Base-by-base conservation (phyloP, 2,329 filamentous ascomycete species). In the Cladophialophora immunda region DNA sequence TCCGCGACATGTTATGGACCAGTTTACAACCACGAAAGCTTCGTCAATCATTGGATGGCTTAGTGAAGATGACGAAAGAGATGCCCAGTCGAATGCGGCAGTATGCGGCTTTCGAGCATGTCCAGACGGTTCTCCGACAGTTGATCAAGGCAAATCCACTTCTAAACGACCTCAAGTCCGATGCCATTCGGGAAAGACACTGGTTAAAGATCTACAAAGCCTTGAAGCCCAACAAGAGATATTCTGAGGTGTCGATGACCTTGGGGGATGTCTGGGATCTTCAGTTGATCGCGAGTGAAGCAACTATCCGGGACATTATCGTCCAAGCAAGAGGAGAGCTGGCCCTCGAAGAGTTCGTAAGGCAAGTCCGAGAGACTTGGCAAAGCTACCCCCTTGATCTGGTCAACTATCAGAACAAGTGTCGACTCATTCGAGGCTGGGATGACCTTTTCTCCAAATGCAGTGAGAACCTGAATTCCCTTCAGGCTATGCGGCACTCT, bases 11-110 rank as follows among this genome's bases (percentile, higher is more conserved):
- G 60, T 86, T 97, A 1, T 99, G 96, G 96, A 96, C 91, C 64
- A 97, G 92, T 75, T 92, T 99, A 1, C 93, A 98, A 76, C 94
- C 96, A 8, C 88, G 95, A 70, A 99, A 98, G 81, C 89, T 99
- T 66, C 89, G 95, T 41, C 88, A 92, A 73, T 92, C 92, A 69
- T 90, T 99, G 58, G 94, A 99, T 75, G 90, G 91, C 56, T 86
- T 98, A 61, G 92, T 98, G 78, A 97, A 97, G 83, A 97, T 97
- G 87, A 98, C 94, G 38, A 98, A 97, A 81, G 94, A 98, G 70
- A 98, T 99, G 95, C 95, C 96, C 0, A 97, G 93, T 79, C 90
- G 95, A 67, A 98, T 99, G 94, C 90, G 96, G 68, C 96, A 99
- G 76, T 99, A 99, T 78, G 94, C 96, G 73, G 96, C 96, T n/a